Evolutionary conservation across 169 alveolate species (phyloP).

Genomic region (Eimeria maxima): DNA sequence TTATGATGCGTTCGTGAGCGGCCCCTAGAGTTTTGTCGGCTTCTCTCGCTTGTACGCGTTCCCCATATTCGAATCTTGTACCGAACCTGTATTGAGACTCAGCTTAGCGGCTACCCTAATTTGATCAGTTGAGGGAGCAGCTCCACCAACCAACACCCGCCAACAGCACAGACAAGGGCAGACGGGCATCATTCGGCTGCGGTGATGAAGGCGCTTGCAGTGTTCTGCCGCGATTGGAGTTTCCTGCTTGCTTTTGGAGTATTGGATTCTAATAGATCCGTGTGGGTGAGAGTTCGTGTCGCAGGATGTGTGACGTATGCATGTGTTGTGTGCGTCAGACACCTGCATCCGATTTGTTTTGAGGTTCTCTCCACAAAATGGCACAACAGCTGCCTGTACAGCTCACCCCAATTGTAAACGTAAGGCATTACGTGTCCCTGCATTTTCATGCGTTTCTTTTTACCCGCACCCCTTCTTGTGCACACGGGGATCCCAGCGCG

Average conservation of each 20-base stretch:
- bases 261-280: background rate
- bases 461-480: background rate
- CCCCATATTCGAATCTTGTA: slow-evolving; percentile 1
- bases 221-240: background rate
- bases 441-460: background rate
- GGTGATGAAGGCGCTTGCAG: background rate
- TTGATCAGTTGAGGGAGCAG: background rate
- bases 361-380: slow-evolving; percentile 45
- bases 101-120: background rate
- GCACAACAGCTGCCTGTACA: slow-evolving; percentile 85
- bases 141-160: background rate
- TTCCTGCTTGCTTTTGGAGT: background rate
- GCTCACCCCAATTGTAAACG: slow-evolving; percentile 82
- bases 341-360: slow-evolving; percentile 15
- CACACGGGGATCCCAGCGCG: background rate
- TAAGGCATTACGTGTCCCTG: background rate
- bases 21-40: background rate
- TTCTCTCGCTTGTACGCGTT: background rate
- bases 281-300: background rate
- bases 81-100: background rate
- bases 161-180: background rate
- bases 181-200: background rate
- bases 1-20: background rate
- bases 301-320: background rate
- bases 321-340: background rate